phyloP scores from a whole-genome alignment of 2,329 filamentous ascomycete genomes.

The Daldinia eschscholtzii region DNA sequence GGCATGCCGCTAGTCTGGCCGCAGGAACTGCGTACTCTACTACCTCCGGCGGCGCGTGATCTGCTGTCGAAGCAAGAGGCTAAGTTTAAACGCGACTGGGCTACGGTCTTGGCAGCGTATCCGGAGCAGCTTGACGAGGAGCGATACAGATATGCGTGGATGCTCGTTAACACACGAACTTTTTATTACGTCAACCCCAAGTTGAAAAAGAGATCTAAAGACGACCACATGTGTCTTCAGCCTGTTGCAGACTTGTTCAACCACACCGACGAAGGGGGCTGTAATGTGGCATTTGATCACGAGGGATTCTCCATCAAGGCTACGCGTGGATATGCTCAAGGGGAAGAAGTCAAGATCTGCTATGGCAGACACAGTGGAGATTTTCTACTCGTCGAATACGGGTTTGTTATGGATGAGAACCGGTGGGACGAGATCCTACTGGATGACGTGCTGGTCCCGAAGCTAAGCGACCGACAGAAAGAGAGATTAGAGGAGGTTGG shows the following conservation, averaged over 20 bases:
- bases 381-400: constrained; percentile 77
- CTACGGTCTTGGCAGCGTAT: constrained; percentile 57
- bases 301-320: constrained; percentile 68
- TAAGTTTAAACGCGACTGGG: constrained; percentile 66
- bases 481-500: constrained; percentile 58
- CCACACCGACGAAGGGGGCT: constrained; percentile 63
- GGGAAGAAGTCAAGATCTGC: constrained; percentile 75
- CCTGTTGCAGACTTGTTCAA: constrained; percentile 82
- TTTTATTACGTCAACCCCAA: constrained; percentile 68
- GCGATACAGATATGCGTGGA: constrained; percentile 67
- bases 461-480: constrained; percentile 54
- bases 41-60: constrained; percentile 59
- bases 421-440: constrained; percentile 65
- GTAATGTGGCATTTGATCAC: constrained; percentile 64
- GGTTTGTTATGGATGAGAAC: constrained; percentile 62
- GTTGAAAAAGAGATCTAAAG: constrained; percentile 57
- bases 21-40: constrained; percentile 58
- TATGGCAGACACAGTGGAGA: constrained; percentile 81
- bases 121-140: constrained; percentile 52
- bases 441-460: constrained; percentile 61
- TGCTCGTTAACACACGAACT: constrained; percentile 72
- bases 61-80: constrained; percentile 67
- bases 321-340: constrained; percentile 62
- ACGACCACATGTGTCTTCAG: constrained; percentile 76
- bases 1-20: constrained; percentile 65